phyloP scores from a whole-genome alignment of 2,329 filamentous ascomycete genomes.

The Reticulascus tulasneorum region DNA sequence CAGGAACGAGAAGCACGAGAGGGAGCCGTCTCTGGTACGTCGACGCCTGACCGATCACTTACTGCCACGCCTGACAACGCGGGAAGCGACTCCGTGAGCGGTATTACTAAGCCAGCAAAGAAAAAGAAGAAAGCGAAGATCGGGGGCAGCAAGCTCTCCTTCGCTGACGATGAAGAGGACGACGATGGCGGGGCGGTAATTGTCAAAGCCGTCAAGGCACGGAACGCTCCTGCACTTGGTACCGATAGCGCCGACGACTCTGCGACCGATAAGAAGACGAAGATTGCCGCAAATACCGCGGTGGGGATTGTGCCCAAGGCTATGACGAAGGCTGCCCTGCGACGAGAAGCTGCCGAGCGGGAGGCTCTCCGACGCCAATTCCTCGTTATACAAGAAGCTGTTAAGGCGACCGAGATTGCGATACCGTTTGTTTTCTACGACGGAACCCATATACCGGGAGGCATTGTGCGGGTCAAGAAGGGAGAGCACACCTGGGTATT shows the following conservation, averaged over 20 bases:
- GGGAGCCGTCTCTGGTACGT: conserved; percentile 42
- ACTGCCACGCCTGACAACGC: conserved; percentile 43
- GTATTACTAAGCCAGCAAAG: conserved; percentile 30
- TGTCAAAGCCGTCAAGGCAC: conserved; percentile 21
- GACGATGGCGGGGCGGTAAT: conserved; percentile 44
- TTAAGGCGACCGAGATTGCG: conserved; percentile 84
- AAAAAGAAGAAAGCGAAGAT: conserved; percentile 44
- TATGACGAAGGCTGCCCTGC: conserved; percentile 67
- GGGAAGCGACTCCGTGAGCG: conserved; percentile 27
- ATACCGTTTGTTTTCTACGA: conserved; percentile 98
- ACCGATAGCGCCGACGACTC: conserved; percentile 16
- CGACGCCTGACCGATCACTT: conserved; percentile 46
- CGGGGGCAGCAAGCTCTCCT: conserved; percentile 52
- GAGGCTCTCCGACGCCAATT: conserved; percentile 82
- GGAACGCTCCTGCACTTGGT: no score
- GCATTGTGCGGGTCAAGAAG: conserved; percentile 82
- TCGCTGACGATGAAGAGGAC: conserved; percentile 66
- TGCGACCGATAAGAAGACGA: conserved; percentile 30
- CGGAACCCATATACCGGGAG: conserved; percentile 82
- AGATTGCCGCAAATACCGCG: conserved; percentile 59
- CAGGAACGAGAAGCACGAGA: conserved; percentile 79
- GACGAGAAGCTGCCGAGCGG: conserved; percentile 73
- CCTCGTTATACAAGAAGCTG: conserved; percentile 72
- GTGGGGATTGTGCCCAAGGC: conserved; percentile 65
- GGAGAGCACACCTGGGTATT: conserved; percentile 93